phyloP scores from a whole-genome alignment of 2,329 filamentous ascomycete species.

The Rutstroemia sp. region DNA sequence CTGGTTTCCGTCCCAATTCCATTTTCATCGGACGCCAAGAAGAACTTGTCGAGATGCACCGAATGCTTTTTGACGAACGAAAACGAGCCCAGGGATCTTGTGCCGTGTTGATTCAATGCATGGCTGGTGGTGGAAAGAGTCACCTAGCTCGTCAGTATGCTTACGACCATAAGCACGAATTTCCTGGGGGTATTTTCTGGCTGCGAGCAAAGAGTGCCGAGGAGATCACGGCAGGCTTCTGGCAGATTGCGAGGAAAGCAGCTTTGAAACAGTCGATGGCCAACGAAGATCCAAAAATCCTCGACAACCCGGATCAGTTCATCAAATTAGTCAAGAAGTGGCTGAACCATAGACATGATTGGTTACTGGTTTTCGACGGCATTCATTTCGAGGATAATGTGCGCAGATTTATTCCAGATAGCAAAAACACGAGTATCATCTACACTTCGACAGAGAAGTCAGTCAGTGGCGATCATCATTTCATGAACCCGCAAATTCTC shows the following conservation, averaged over 20 bases:
- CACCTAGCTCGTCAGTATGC: constrained; percentile 63
- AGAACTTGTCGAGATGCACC: constrained; percentile 51
- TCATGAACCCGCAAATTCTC: constrained; percentile 50
- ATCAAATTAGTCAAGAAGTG: constrained; percentile 52
- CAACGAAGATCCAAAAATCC: constrained; percentile 26
- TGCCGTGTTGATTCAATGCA: constrained; percentile 56
- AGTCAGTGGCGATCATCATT: constrained; percentile 46
- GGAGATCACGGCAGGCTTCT: constrained; percentile 54
- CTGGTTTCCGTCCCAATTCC: constrained; percentile 54
- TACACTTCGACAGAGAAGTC: constrained; percentile 60
- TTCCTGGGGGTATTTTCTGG: constrained; percentile 64
- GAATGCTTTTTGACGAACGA: constrained; percentile 49
- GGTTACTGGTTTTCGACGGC: constrained; percentile 62
- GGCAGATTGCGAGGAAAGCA: constrained; percentile 55
- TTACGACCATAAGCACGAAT: constrained; percentile 49
- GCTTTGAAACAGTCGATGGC: constrained; percentile 32
- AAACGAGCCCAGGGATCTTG: constrained; percentile 50
- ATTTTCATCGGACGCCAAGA: constrained; percentile 54
- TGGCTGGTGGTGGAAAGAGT: constrained; percentile 61
- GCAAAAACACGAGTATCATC: constrained; percentile 54
- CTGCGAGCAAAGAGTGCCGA: constrained; percentile 52
- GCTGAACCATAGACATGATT: constrained; percentile 54
- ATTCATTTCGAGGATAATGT: constrained; percentile 53
- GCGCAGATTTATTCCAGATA: constrained; percentile 56
- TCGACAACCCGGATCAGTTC: constrained; percentile 36